Percentiles rank a stretch among this genome's conserved stretches.
phyloP scores from a whole-genome alignment of 2,329 filamentous ascomycete species.

The Fusarium mundagurra region DNA sequence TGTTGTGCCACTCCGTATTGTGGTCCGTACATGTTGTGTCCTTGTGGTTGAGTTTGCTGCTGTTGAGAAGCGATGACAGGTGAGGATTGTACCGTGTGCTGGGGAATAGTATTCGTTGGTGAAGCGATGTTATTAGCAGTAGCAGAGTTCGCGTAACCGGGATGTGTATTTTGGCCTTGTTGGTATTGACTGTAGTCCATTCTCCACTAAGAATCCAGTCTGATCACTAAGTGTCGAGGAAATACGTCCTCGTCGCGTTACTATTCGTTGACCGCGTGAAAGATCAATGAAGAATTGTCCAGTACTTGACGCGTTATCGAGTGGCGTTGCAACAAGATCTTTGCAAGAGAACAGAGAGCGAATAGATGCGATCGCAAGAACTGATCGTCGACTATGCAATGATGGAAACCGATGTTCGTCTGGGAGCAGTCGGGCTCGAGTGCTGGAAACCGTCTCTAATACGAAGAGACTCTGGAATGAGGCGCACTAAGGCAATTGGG shows the following conservation, averaged over 20 bases:
- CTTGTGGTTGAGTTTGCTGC: slow-evolving; percentile 68
- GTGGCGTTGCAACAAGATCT: slow-evolving; percentile 12
- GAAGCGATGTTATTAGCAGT: slow-evolving; percentile 73
- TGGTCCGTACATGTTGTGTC: slow-evolving; percentile 83
- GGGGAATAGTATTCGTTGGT: slow-evolving; percentile 75
- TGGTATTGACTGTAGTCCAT: slow-evolving; percentile 82
- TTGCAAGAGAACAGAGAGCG: slow-evolving; percentile 25
- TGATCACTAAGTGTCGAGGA: slow-evolving; percentile 40
- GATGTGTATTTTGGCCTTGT: slow-evolving; percentile 71
- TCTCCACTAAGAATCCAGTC: slow-evolving; percentile 54
- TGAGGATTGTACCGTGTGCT: slow-evolving; percentile 76
- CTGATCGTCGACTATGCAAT: slow-evolving; percentile 41
- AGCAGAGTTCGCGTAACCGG: slow-evolving; percentile 69
- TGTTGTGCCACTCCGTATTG: slow-evolving; percentile 78
- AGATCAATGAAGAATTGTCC: slow-evolving; percentile 11
- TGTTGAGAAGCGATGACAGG: slow-evolving; percentile 84
- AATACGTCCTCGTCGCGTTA: slow-evolving; percentile 41
- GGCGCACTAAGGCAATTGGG: no score
- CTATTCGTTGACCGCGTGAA: slow-evolving; percentile 34
- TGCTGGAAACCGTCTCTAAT: no score
- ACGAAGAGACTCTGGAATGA: no score
- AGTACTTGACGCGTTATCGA: slow-evolving; percentile 20
- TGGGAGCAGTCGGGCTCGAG: no score
- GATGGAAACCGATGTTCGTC: no score
- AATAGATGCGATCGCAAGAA: slow-evolving; percentile 39